Percentiles rank a stretch among this genome's conserved stretches.
phyloP scores from a whole-genome alignment of 2,329 filamentous ascomycete species.

The Didymella keratinophila region DNA sequence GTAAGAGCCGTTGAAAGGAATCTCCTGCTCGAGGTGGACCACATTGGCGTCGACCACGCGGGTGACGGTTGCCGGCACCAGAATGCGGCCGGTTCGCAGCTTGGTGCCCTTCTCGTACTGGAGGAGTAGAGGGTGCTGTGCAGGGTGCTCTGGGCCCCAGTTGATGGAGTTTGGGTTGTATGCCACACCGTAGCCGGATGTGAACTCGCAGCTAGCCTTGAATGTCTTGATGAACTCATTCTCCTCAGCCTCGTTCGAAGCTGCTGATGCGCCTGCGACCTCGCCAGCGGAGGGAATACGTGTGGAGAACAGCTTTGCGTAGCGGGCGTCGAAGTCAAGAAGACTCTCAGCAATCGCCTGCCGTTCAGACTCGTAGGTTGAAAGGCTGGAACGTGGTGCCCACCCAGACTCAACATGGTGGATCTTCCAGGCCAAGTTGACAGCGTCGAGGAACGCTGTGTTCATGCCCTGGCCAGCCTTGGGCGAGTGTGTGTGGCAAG shows the following conservation, averaged over 20 bases:
- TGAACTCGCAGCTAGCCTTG: constrained; percentile 91
- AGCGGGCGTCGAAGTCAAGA: constrained; percentile 85
- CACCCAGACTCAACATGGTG: constrained; percentile 88
- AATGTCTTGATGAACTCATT: constrained; percentile 89
- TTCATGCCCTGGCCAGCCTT: constrained; percentile 73
- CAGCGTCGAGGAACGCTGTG: constrained; percentile 69
- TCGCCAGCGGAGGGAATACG: constrained; percentile 76
- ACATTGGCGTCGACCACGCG: constrained; percentile 88
- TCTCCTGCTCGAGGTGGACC: constrained; percentile 87
- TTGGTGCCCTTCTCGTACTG: constrained; percentile 63
- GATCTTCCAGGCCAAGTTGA: constrained; percentile 96
- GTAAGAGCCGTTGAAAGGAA: constrained; percentile 88
- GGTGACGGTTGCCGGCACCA: constrained; percentile 82
- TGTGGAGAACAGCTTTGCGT: constrained; percentile 88
- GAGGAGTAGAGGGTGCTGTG: constrained; percentile 74
- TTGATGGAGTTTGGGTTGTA: constrained; percentile 85
- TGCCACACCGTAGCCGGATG: constrained; percentile 87
- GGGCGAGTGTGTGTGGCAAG: constrained; percentile 69
- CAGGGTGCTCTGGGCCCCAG: constrained; percentile 78
- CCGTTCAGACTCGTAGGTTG: constrained; percentile 87
- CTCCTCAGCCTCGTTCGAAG: constrained; percentile 54
- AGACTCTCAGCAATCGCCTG: constrained; percentile 85
- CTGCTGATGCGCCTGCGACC: constrained; percentile 71
- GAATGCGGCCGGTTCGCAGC: constrained; percentile 75
- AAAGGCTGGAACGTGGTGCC: constrained; percentile 75